These are phyloP conservation scores for Lachnellula arida DNA, from an alignment of 2,329 filamentous ascomycete genomes.

Conservation along the genomic window DNA sequence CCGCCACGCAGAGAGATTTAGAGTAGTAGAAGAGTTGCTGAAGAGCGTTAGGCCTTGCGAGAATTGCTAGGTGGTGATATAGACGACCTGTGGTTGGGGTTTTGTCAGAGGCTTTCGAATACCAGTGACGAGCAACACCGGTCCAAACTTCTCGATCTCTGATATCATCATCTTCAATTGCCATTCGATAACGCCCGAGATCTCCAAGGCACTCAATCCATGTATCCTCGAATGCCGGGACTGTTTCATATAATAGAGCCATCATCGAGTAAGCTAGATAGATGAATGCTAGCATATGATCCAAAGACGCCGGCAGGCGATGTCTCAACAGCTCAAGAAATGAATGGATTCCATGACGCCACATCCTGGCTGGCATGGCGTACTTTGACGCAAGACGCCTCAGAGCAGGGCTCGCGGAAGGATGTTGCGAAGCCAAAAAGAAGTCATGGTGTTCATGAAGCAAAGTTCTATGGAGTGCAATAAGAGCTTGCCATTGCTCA, in stretches of 20 bases:
- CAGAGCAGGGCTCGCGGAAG: slow-evolving; percentile 65
- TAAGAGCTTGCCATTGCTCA: slow-evolving; percentile 80
- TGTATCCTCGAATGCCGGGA: slow-evolving; percentile 75
- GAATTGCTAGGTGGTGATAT: slow-evolving; percentile 82
- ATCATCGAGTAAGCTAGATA: slow-evolving; percentile 89
- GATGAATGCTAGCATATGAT: slow-evolving; percentile 89
- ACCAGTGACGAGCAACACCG: slow-evolving; percentile 72
- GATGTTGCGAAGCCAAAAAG: slow-evolving; percentile 83
- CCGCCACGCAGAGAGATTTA: slow-evolving; percentile 60
- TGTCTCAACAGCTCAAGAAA: slow-evolving; percentile 75
- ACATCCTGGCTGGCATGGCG: slow-evolving; percentile 89
- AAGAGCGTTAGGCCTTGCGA: slow-evolving; percentile 64
- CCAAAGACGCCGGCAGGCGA: slow-evolving; percentile 68
- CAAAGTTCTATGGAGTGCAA: slow-evolving; percentile 74
- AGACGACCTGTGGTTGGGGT: slow-evolving; percentile 71
- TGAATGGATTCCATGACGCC: slow-evolving; percentile 84
- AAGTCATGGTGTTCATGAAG: slow-evolving; percentile 83
- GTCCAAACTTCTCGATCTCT: slow-evolving; percentile 75
- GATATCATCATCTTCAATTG: slow-evolving; percentile 78
- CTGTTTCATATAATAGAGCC: slow-evolving; percentile 79
- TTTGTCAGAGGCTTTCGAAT: slow-evolving; percentile 63
- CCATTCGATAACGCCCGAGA: slow-evolving; percentile 79
- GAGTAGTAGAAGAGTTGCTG: slow-evolving; percentile 70
- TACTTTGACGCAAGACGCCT: slow-evolving; percentile 72
- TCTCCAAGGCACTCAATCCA: slow-evolving; percentile 89